Evolutionary conservation across 305 asterid species (phyloP), one percentile per base, ranked within the genome.

Genomic region (Salvia sclarea): DNA sequence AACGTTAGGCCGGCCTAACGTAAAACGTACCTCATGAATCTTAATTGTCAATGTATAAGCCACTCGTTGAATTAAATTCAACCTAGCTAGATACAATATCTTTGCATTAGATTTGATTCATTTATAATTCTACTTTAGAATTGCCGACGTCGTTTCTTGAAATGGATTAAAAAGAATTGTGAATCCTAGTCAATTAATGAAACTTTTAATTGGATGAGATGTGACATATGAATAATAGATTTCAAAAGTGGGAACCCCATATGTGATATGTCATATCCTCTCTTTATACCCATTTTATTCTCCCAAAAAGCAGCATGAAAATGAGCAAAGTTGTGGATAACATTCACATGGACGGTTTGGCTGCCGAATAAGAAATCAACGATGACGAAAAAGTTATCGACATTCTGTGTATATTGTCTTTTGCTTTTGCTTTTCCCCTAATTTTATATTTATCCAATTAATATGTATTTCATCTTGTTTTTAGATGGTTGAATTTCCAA

Each of bases 331-430:
- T 66, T 52, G 2, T 38, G 28, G 21, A 50, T 21, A 22, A 52
- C n/a, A 9, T 9, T 9, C 14, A 37, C 11, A 20, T 73, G 66
- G 68, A 13, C 64, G 38, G 57, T 57, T 56, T 72, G 17, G 56
- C 56, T 45, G 58, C 55, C 49, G 10, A 53, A 5, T 63, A 16
- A 28, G 20, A 24, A 35, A 31, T 11, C 38, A 35, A 43, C 20
- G 60, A 54, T 54, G 58, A 43, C 40, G 47, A 44, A 52, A 40
- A 16, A 52, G 37, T 16, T 52, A 4, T 37, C 50, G 40, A 43
- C 30, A 54, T 49, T 70, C 69, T 37, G 17, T 40, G 37, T 50
- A 21, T 44, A 4, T 35, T 21, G 38, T 41, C 14, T 74, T 43
- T 24, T 33, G 28, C 47, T 38, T 43, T 61, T 38, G 43, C 49